Conservation (phyloP, 1,139 yeast species). For the Geotrichum klebahnii region DNA sequence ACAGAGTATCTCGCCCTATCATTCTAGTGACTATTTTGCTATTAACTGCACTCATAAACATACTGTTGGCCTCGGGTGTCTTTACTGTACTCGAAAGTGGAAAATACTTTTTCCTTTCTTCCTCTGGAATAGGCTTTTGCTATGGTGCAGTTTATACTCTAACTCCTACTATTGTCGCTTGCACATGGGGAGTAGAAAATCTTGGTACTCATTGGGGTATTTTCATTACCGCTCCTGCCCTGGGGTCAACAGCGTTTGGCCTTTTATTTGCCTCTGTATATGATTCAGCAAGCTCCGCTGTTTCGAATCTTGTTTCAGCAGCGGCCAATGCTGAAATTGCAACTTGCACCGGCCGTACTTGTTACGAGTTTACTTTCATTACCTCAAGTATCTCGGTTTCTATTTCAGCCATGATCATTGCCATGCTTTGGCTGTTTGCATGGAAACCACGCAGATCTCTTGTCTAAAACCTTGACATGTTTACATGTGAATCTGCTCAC, state of each 20-base stretch:
- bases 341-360: conserved; percentile 27
- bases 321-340: conserved; percentile 21
- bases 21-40: conserved; percentile 30
- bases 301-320: not conserved
- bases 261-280: conserved; percentile 63
- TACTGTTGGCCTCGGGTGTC: conserved; percentile 36
- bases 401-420: conserved; percentile 4
- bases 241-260: conserved; percentile 73
- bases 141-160: conserved; percentile 85
- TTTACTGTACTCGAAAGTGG: conserved; percentile 39
- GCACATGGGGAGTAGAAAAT: conserved; percentile 84
- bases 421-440: conserved; percentile 16
- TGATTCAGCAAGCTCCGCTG: conserved; percentile 41
- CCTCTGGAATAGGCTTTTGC: conserved; percentile 60
- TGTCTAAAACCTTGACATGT: not conserved
- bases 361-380: conserved; percentile 26
- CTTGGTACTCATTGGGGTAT: conserved; percentile 94
- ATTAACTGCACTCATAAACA: conserved; percentile 31
- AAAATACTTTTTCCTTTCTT: conserved; percentile 40
- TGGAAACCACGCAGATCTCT: conserved; percentile 17
- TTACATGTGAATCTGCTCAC: not conserved
- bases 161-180: conserved; percentile 76
- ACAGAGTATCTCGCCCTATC: conserved; percentile 33
- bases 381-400: conserved; percentile 9
- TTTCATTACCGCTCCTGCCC: conserved; percentile 85